A percentile compares a stretch with the other conserved stretches of the same genome.
These are phyloP conservation scores for Linnemannia schmuckeri DNA, from an alignment of 192 early-diverging fungal genomes.

Conservation along the genomic window DNA sequence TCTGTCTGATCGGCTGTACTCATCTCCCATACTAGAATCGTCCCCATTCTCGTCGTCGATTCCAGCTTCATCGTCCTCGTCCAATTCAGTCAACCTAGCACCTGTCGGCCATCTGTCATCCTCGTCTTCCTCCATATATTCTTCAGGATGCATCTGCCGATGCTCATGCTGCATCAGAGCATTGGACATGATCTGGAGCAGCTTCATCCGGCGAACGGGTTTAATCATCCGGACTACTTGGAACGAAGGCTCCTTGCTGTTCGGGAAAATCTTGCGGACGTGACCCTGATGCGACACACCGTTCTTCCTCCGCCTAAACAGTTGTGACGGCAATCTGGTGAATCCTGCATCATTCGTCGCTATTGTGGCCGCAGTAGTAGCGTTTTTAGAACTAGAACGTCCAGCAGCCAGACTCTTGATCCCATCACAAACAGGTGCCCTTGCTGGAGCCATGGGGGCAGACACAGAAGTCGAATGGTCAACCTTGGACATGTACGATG, in stretches of 20 bases:
- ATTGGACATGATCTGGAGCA: slow-evolving; percentile 53
- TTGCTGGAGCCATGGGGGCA: neutral
- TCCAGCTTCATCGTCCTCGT: neutral
- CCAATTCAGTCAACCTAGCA: neutral
- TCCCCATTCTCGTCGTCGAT: neutral
- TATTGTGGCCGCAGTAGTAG: neutral
- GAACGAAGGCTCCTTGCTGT: slow-evolving; percentile 15
- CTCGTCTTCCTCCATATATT: neutral
- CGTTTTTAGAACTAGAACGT: neutral
- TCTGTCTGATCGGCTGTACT: no score
- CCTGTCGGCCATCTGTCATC: neutral
- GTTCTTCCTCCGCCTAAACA: slow-evolving; percentile 32
- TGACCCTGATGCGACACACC: neutral
- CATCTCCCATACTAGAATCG: neutral
- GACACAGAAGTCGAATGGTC: neutral
- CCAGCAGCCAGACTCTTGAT: neutral
- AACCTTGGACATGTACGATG: slow-evolving; percentile 31
- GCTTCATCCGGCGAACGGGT: slow-evolving; percentile 45
- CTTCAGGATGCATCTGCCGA: neutral
- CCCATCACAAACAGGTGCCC: neutral
- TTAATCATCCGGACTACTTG: slow-evolving; percentile 52
- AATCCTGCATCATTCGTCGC: neutral
- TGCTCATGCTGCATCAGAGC: slow-evolving; percentile 33
- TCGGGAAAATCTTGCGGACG: neutral
- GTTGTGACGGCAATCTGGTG: slow-evolving; percentile 2